A percentile compares a stretch with the other conserved stretches of the same genome.
These are phyloP conservation scores for Kwoniella sp. DNA, from an alignment of 768 basidiomycete genomes.

Conservation along the genomic window DNA sequence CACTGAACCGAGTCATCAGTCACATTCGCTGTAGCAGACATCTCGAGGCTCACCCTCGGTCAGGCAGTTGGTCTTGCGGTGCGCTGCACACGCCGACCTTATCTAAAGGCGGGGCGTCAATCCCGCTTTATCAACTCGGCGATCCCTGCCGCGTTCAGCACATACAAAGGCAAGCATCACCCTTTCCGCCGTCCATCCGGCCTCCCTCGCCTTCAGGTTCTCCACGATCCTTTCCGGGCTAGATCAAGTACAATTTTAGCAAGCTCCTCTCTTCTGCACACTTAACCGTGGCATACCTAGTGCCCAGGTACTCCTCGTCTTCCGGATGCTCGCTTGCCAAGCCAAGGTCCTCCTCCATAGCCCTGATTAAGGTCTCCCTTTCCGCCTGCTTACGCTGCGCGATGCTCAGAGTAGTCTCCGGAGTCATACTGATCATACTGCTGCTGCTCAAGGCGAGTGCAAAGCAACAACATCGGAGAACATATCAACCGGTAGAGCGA, in stretches of 20 bases:
- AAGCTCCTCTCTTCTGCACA: too few relatives aligned
- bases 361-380: constrained; percentile 18
- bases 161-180: constrained; percentile 53
- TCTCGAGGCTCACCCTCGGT: constrained; percentile 64
- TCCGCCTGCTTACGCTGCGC: constrained; percentile 19
- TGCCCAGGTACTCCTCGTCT: constrained; percentile 12
- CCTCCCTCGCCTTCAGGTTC: constrained; percentile 23
- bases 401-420: not conserved
- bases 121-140: too few relatives aligned
- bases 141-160: not conserved
- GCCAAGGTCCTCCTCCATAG: constrained; percentile 32
- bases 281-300: constrained; percentile 1
- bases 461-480: too few relatives aligned
- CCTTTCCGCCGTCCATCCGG: constrained; percentile 49
- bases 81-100: constrained; percentile 57
- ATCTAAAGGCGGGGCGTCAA: too few relatives aligned
- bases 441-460: too few relatives aligned
- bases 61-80: constrained; percentile 66
- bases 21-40: not conserved
- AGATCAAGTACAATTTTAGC: not conserved
- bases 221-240: constrained; percentile 34
- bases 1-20: constrained; percentile 56
- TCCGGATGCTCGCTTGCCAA: constrained; percentile 25
- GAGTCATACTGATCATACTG: not conserved
- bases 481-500: too few relatives aligned